A percentile compares a stretch with the other conserved stretches of the same genome.
These are phyloP conservation scores for Zizania latifolia DNA, from an alignment of 176 grass and related monocot species.

Conservation along the genomic window DNA sequence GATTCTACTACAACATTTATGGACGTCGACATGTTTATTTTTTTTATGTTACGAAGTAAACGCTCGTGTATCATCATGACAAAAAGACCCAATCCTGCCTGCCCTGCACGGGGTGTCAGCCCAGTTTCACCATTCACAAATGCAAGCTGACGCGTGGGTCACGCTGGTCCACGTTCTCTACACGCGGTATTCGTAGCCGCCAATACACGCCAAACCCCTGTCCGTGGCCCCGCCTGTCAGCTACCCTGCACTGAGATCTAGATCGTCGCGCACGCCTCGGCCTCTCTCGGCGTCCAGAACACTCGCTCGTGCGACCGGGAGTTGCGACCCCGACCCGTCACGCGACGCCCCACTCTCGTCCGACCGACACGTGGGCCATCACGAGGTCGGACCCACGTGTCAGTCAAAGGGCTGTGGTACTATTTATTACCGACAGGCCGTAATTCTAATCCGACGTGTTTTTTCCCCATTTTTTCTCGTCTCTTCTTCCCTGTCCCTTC, in stretches of 20 bases:
- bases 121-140: too few species aligned
- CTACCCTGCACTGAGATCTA: not conserved
- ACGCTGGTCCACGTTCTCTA: too few species aligned
- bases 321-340: not conserved
- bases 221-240: not conserved
- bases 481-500: not conserved
- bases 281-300: not conserved
- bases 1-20: too few species aligned
- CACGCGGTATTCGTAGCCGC: not conserved
- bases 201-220: not conserved
- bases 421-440: not conserved
- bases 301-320: not conserved
- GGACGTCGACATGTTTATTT: too few species aligned
- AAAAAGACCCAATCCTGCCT: too few species aligned
- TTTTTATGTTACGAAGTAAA: too few species aligned
- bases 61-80: too few species aligned
- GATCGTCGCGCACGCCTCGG: too few species aligned
- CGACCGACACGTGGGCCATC: not conserved
- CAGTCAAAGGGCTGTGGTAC: not conserved
- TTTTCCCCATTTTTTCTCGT: not conserved
- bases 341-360: too few species aligned
- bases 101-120: too few species aligned
- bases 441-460: not conserved
- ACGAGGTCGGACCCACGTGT: accelerated
- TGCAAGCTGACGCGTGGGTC: too few species aligned